Percentiles rank a stretch among this genome's conserved stretches.
Conservation (phyloP, 2,329 filamentous ascomycete genomes). For the Fusarium domesticum region DNA sequence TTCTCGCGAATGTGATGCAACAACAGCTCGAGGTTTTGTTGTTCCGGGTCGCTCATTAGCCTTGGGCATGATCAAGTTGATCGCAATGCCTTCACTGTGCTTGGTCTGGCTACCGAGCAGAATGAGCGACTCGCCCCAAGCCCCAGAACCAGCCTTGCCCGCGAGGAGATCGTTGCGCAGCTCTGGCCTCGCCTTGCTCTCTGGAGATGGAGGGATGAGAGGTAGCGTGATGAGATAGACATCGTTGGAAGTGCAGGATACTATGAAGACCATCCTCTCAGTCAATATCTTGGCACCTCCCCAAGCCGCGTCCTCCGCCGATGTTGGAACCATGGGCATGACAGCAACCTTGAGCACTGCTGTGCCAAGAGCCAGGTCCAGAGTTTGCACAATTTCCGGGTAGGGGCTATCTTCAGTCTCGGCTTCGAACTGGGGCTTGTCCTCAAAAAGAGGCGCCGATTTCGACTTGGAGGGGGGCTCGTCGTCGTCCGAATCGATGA, state of each 20-base stretch:
- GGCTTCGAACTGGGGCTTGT: slow-evolving; percentile 59
- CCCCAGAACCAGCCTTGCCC: slow-evolving; percentile 55
- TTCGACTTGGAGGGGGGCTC: slow-evolving; percentile 38
- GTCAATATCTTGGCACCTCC: slow-evolving; percentile 49
- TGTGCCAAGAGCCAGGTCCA: slow-evolving; percentile 59
- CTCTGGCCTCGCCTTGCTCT: slow-evolving; percentile 55
- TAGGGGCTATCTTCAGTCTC: slow-evolving; percentile 48
- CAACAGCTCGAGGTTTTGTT: slow-evolving; percentile 44
- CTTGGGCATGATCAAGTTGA: slow-evolving; percentile 48
- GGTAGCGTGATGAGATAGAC: slow-evolving; percentile 58
- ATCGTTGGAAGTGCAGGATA: slow-evolving; percentile 56
- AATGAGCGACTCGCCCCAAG: slow-evolving; percentile 61
- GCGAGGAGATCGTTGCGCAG: slow-evolving; percentile 50
- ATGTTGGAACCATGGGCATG: slow-evolving; percentile 49
- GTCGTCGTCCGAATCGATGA: slow-evolving; percentile 63
- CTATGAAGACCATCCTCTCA: slow-evolving; percentile 59
- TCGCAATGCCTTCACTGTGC: slow-evolving; percentile 53
- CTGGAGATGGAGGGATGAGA: slow-evolving; percentile 58
- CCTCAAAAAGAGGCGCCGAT: slow-evolving; percentile 39
- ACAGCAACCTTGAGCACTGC: slow-evolving; percentile 56
- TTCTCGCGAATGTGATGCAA: slow-evolving; percentile 59
- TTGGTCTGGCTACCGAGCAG: slow-evolving; percentile 53
- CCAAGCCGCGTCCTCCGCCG: slow-evolving; percentile 47
- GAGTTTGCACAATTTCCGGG: slow-evolving; percentile 55
- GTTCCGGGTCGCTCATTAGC: slow-evolving; percentile 37